These are phyloP conservation scores for Telopea speciosissima DNA, from an alignment of 177 flowering plant species.

Conservation along the genomic window DNA sequence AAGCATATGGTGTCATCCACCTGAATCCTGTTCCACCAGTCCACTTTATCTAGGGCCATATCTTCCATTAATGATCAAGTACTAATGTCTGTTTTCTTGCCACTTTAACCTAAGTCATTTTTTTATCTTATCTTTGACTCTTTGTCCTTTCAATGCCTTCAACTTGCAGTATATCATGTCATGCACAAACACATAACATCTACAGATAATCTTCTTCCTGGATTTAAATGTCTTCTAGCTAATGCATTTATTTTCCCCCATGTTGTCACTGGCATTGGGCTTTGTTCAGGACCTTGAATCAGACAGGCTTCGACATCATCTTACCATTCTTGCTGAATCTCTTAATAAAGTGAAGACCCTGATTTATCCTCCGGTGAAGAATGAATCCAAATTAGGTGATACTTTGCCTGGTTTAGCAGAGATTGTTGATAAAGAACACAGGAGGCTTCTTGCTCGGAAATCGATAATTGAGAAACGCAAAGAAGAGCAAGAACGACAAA, in stretches of 20 bases:
- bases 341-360: conserved; percentile 60
- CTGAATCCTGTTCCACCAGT: too few relatives aligned
- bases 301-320: conserved; percentile 56
- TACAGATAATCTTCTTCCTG: too few relatives aligned
- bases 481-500: conserved; percentile 89
- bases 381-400: conserved; percentile 49
- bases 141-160: too few relatives aligned
- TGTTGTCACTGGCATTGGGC: too few relatives aligned
- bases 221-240: background rate
- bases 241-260: conserved; percentile 4
- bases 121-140: too few relatives aligned
- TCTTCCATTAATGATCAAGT: too few relatives aligned
- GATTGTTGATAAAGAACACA: conserved; percentile 81
- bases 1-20: too few relatives aligned
- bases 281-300: conserved; percentile 70
- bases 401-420: conserved; percentile 58
- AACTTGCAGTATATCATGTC: too few relatives aligned
- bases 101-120: too few relatives aligned
- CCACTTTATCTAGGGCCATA: too few relatives aligned
- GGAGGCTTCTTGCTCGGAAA: conserved; percentile 89
- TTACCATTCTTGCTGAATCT: conserved; percentile 53
- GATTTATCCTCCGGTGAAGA: conserved; percentile 56
- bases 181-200: too few relatives aligned
- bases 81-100: too few relatives aligned
- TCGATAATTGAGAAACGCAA: conserved; percentile 90